phyloP scores from a whole-genome alignment of 1,284 basidiomycete genomes.

The Ceratobasidium sp. region DNA sequence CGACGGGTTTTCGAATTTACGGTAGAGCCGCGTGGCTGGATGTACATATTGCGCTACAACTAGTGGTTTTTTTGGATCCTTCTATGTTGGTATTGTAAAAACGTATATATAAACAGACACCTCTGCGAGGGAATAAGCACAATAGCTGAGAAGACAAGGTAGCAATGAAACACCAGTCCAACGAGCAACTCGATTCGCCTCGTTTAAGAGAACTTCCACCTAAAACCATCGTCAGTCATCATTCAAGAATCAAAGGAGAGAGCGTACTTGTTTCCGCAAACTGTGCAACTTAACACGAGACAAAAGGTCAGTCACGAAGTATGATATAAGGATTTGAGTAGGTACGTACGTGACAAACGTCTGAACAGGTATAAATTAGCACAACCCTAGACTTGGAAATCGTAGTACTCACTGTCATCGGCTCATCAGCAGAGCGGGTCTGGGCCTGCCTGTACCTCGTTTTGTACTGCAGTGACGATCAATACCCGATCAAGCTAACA shows the following conservation, averaged over 20 bases:
- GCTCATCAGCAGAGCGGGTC: slow-evolving; percentile 94
- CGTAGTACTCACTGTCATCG: slow-evolving; percentile 83
- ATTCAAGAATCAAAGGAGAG: slow-evolving; percentile 13
- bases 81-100: background rate
- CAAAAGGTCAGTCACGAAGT: slow-evolving; percentile 33
- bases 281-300: slow-evolving; percentile 63
- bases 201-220: slow-evolving; percentile 77
- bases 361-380: slow-evolving; percentile 54
- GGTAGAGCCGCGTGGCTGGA: slow-evolving; percentile 2
- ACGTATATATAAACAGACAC: slow-evolving; percentile 15
- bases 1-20: slow-evolving; percentile 35
- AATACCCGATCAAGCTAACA: background rate
- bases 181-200: background rate
- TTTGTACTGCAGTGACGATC: slow-evolving; percentile 70
- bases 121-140: slow-evolving; percentile 18
- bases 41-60: slow-evolving; percentile 28
- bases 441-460: slow-evolving; percentile 95
- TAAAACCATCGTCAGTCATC: slow-evolving; percentile 50
- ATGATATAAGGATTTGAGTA: slow-evolving; percentile 15
- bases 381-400: slow-evolving; percentile 46
- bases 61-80: background rate
- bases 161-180: background rate
- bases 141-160: background rate
- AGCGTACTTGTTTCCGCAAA: slow-evolving; percentile 70
- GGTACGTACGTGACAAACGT: slow-evolving; percentile 73